Conservation (phyloP, 495 filamentous ascomycete genomes). For the Penicillium samsonianum region DNA sequence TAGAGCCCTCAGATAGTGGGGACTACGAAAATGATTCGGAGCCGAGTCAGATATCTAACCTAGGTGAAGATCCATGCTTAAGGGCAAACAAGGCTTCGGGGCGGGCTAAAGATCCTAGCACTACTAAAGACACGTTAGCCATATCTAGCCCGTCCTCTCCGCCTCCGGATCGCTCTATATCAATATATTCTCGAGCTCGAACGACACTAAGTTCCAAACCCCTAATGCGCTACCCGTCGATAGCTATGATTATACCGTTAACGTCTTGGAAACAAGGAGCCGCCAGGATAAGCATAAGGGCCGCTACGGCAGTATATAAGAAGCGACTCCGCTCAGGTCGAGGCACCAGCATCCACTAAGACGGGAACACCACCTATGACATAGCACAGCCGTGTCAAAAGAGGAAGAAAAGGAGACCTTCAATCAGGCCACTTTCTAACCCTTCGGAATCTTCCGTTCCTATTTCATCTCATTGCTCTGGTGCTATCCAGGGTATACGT, state of each 20-base stretch:
- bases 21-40: conserved; percentile 12
- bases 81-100: conserved; percentile 8
- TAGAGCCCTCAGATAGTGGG: conserved; percentile 3
- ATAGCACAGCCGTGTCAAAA: conserved; percentile 11
- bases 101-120: conserved; percentile 10
- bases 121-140: conserved; percentile 6
- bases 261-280: conserved; percentile 13
- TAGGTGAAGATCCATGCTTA: conserved; percentile 9
- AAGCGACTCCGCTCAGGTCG: conserved; percentile 19
- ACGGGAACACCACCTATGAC: conserved; percentile 9
- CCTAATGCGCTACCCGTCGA: conserved; percentile 13
- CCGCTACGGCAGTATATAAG: conserved; percentile 18
- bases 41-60: conserved; percentile 12
- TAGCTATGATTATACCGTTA: conserved; percentile 19
- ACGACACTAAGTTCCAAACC: conserved; percentile 5
- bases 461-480: conserved; percentile 10
- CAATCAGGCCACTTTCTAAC: conserved; percentile 10
- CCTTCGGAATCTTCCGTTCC: conserved; percentile 11
- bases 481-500: conserved; percentile 12
- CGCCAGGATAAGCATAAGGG: conserved; percentile 15
- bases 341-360: conserved; percentile 10
- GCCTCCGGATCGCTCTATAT: conserved; percentile 5
- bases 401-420: conserved; percentile 14
- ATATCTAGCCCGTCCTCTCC: conserved; percentile 6
- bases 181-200: conserved; percentile 8